A percentile compares a stretch with the other conserved stretches of the same genome.
phyloP scores from a whole-genome alignment of 1,284 basidiomycete species.

The Mycena sp. region DNA sequence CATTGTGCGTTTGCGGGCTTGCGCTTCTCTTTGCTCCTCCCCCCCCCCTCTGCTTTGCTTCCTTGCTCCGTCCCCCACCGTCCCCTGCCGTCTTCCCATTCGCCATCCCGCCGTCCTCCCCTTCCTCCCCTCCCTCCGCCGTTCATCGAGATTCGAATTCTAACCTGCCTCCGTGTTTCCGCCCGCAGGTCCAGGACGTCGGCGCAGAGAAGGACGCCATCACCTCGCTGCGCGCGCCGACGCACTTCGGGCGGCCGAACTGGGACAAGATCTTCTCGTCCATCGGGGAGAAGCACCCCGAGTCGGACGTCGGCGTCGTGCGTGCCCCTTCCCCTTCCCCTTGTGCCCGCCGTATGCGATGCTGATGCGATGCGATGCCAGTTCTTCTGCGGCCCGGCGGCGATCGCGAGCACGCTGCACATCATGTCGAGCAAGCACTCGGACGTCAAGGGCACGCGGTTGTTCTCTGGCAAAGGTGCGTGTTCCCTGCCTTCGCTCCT shows the following conservation, averaged over 20 bases:
- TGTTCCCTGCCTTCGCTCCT: slow-evolving; percentile 41
- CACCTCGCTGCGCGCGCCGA: slow-evolving; percentile 85
- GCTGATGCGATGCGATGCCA: slow-evolving; percentile 33
- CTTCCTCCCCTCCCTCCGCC: too few species aligned
- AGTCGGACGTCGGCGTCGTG: slow-evolving; percentile 88
- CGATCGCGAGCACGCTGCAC: slow-evolving; percentile 78
- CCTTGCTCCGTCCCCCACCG: neutral
- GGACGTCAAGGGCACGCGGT: slow-evolving; percentile 79
- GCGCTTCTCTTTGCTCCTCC: neutral
- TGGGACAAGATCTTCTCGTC: slow-evolving; percentile 88
- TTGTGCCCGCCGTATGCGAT: neutral
- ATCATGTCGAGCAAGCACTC: slow-evolving; percentile 88
- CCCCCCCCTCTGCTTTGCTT: neutral
- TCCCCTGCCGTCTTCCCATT: too few species aligned
- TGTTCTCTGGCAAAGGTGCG: slow-evolving; percentile 87
- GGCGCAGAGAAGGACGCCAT: slow-evolving; percentile 91
- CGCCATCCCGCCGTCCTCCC: too few species aligned
- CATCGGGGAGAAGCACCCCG: slow-evolving; percentile 81
- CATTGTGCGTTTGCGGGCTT: slow-evolving; percentile 76
- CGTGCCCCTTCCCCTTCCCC: slow-evolving; percentile 39
- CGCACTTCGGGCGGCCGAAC: slow-evolving; percentile 93
- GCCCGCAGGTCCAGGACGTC: slow-evolving; percentile 78
- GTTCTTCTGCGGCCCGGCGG: slow-evolving; percentile 86
- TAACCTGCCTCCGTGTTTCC: neutral
- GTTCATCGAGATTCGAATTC: too few species aligned